phyloP scores from a whole-genome alignment of 306 rosid genomes.

The Begonia loranthoides region DNA sequence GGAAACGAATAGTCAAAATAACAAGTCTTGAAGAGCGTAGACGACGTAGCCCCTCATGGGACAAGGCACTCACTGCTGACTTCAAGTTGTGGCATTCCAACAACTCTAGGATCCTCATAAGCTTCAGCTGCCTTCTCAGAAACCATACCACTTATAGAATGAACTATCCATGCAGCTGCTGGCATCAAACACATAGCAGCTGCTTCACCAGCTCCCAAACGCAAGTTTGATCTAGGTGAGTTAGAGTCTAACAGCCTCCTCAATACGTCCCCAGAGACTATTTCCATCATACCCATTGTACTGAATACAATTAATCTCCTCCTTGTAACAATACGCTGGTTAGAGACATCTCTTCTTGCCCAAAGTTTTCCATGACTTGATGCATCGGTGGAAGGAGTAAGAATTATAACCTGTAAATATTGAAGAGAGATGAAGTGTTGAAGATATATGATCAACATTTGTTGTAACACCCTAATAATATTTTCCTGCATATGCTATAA shows the following conservation, averaged over 20 bases:
- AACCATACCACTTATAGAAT: constrained; percentile 59
- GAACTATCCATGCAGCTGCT: constrained; percentile 76
- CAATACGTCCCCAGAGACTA: constrained; percentile 82
- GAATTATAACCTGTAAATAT: too few species aligned
- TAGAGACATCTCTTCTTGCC: constrained; percentile 94
- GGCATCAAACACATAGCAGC: constrained; percentile 96
- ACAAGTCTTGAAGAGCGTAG: constrained; percentile 79
- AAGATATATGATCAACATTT: too few species aligned
- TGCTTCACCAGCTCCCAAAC: constrained; percentile 95
- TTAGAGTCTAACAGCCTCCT: constrained; percentile 75
- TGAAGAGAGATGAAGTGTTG: too few species aligned
- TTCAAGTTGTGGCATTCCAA: constrained; percentile 97
- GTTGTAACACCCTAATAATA: too few species aligned
- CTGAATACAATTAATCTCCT: constrained; percentile 82
- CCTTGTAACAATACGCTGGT: constrained; percentile 89
- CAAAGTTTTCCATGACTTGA: constrained; percentile 86
- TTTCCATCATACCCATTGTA: constrained; percentile 97
- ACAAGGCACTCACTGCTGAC: constrained; percentile 61
- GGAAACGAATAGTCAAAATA: too few species aligned
- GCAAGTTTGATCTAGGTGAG: constrained; percentile 68
- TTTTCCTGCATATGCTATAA: too few species aligned
- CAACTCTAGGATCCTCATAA: constrained; percentile 90
- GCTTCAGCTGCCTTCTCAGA: constrained; percentile 95
- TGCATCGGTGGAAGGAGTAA: too few species aligned
- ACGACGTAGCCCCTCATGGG: constrained; percentile 95